Conservation (phyloP, 352 stramenopile genomes). For the Pythium biforme region DNA sequence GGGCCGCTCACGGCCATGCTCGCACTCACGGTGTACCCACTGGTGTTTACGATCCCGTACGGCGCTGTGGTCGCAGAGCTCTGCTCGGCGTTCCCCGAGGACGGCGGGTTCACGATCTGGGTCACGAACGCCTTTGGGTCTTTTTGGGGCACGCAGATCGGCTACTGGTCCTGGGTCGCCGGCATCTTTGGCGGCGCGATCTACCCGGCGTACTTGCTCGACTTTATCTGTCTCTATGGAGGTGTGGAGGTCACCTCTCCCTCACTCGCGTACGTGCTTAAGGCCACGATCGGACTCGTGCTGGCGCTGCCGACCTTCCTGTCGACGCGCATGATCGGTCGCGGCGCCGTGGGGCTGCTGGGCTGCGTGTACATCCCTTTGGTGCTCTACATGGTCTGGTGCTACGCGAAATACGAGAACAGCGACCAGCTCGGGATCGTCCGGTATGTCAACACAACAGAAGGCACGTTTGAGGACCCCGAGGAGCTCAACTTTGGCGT, state of each 20-base stretch:
- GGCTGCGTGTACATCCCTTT: slow-evolving; percentile 84
- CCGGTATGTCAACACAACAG: not conserved
- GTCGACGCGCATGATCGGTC: slow-evolving; percentile 60
- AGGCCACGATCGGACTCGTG: slow-evolving; percentile 27
- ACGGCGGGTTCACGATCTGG: slow-evolving; percentile 73
- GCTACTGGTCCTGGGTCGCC: slow-evolving; percentile 82
- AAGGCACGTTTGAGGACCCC: slow-evolving; percentile 5
- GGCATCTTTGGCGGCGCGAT: slow-evolving; percentile 58
- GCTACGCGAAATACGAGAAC: slow-evolving; percentile 13
- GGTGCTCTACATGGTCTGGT: slow-evolving; percentile 46
- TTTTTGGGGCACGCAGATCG: slow-evolving; percentile 80
- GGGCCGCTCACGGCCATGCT: slow-evolving; percentile 58
- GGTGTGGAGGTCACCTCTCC: slow-evolving; percentile 11
- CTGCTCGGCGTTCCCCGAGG: slow-evolving; percentile 69
- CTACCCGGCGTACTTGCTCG: slow-evolving; percentile 37
- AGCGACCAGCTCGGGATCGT: slow-evolving; percentile 7
- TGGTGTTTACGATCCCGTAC: slow-evolving; percentile 64
- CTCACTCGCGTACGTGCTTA: slow-evolving; percentile 22
- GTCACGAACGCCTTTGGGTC: slow-evolving; percentile 64
- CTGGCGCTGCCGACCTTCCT: slow-evolving; percentile 30
- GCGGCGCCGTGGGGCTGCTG: slow-evolving; percentile 54
- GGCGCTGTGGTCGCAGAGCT: slow-evolving; percentile 62
- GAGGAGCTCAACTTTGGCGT: slow-evolving; percentile 5
- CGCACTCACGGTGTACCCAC: slow-evolving; percentile 52
- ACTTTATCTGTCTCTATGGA: slow-evolving; percentile 14